Base-by-base conservation (phyloP, 805 yeast genomes). In the Ogataea saltuana region DNA sequence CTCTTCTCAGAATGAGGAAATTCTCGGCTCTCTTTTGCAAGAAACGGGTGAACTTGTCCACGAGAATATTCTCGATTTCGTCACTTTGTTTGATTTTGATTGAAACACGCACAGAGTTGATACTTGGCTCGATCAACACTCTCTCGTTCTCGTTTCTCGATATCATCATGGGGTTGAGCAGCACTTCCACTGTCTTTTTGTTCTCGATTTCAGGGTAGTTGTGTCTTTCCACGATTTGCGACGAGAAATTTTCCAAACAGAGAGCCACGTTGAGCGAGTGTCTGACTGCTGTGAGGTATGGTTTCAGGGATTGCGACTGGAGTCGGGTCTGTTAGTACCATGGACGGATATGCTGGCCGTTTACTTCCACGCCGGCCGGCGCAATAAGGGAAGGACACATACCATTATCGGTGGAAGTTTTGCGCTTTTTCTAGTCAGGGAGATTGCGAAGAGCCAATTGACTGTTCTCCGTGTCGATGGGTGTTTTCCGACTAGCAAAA, bases 201-300 rank as follows among this genome's bases (percentile, higher is more conserved):
- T 86, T 90, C 66, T 93, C 99, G 39, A 93, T 85, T 65, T 93
- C 99, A 4, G 99, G 99, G 53, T 91, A 79, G 69, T 91, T 93
- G 73, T 93, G 99, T 67, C 99, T 85, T 70, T 93, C 99, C 16
- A 86, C 97, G 44, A 86, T 76, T 67, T 91, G 97, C 7, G 98
- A 93, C 23, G 97, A 85, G 63, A 93, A 93, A 69, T 90, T 90
- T 61, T 88, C 91, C 51, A 93, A 73, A 57, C 96, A 88, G 31
- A 93, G 74, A 6, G 98, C 96, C 8, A 97, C 97, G 20, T 95
- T 88, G 54, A 93, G 76, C 21, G 98, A 88, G 44, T 85, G 79
- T 65, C 98, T 84, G 28, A 93, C 99, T 1, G 97, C 97, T 6
- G 87, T 83, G 41, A 93, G 76, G 59, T 93, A 93, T 46, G 99